Conservation (phyloP, 805 yeast genomes). For the Saccharomyces kudriavzevii region DNA sequence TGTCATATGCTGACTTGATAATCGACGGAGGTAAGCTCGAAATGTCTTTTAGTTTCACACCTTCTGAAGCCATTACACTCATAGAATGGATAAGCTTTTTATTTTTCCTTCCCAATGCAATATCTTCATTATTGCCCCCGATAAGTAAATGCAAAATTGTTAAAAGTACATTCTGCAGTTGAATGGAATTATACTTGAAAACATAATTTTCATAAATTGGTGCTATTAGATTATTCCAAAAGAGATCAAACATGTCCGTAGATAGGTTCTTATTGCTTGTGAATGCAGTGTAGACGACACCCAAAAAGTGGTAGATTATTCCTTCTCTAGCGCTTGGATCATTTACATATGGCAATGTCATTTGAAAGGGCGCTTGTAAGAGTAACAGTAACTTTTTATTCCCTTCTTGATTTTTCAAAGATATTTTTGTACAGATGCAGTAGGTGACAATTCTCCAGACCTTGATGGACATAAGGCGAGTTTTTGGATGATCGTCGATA, state of each 20-base stretch:
- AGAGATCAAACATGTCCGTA: slow-evolving; percentile 2
- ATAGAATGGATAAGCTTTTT: slow-evolving; percentile 7
- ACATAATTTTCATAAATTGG: slow-evolving; percentile 10
- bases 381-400: slow-evolving; percentile 1
- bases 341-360: slow-evolving; percentile 1
- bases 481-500: slow-evolving; percentile 4
- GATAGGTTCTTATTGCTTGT: slow-evolving; percentile 1
- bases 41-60: slow-evolving; percentile 15
- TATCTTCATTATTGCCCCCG: background rate
- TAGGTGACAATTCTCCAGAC: slow-evolving; percentile 25
- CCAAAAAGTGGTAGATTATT: slow-evolving; percentile 13
- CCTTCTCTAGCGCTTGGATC: slow-evolving; percentile 10
- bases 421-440: slow-evolving; percentile 9
- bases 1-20: slow-evolving; percentile 7
- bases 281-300: slow-evolving; percentile 12
- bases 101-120: background rate
- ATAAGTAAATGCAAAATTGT: slow-evolving; percentile 3
- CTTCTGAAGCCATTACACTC: slow-evolving; percentile 22
- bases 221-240: slow-evolving; percentile 13
- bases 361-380: slow-evolving; percentile 13
- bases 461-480: slow-evolving; percentile 17
- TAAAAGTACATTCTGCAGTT: slow-evolving; percentile 4
- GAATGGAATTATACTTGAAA: slow-evolving; percentile 3
- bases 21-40: slow-evolving; percentile 8
- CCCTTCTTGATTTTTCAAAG: background rate